Percentiles rank a stretch among this genome's conserved stretches.
Conservation (phyloP, 140 eudicot genomes). For the Ambrosia hybrid region DNA sequence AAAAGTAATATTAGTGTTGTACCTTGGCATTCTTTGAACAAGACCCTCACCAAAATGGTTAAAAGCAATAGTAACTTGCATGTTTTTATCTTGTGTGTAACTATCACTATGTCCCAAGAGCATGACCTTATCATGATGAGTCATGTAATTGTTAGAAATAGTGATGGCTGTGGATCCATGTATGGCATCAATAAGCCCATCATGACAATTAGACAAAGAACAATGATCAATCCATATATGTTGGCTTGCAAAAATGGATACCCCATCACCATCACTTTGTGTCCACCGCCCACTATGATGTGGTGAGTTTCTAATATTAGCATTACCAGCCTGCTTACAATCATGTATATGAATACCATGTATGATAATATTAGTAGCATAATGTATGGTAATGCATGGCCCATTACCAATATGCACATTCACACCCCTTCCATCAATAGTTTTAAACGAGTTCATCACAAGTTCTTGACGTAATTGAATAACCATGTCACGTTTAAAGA, state of each 20-base stretch:
- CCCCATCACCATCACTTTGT: background rate
- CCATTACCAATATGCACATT: conserved; percentile 2
- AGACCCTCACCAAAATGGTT: background rate
- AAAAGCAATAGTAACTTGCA: background rate
- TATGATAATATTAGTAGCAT: conserved; percentile 1
- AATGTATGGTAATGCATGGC: background rate
- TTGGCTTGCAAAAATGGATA: background rate
- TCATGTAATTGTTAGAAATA: background rate
- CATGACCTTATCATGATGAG: conserved; percentile 1
- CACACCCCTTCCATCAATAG: background rate
- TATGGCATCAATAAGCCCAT: background rate
- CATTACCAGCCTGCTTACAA: background rate
- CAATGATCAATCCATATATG: background rate
- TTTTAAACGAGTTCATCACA: background rate
- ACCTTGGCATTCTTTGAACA: conserved; percentile 1
- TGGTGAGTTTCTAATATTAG: background rate
- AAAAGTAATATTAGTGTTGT: no score
- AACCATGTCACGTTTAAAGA: background rate
- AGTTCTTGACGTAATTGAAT: background rate
- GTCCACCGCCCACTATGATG: background rate
- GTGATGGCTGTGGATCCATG: conserved; percentile 1
- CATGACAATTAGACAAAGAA: background rate
- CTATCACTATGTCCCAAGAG: background rate
- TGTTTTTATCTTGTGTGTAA: background rate
- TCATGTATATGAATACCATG: background rate